Base-by-base conservation (phyloP, 495 filamentous ascomycete genomes). In the Platismatia glauca region DNA sequence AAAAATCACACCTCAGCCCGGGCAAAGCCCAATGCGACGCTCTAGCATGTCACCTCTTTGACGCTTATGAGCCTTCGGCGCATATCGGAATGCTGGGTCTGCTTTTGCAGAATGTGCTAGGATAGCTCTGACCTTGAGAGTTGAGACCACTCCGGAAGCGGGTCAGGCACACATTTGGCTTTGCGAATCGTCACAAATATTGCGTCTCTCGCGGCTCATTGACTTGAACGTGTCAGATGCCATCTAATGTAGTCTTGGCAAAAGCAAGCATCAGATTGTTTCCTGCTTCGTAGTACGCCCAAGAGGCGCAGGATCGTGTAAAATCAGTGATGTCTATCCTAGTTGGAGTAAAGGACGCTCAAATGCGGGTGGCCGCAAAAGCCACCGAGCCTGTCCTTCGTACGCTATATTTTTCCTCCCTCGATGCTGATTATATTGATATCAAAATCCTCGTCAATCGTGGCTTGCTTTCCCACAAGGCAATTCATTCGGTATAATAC, bases 361-460 rank as follows among this genome's bases (percentile, higher is more conserved):
- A 53, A 53, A 15, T 52, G 48, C 44, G 22, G 2, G 11, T 12
- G 22, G 44, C 7, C 43, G 43, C 48, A 29, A 18, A 11, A 11
- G 31, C 16, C 22, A 52, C 48, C 8, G 12, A 48, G 44, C 44
- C 48, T 52, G 12, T 15, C 27, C 1, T 18, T 2, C 3, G n/a
- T 6, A 39, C 15, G 7, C n/a, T 22, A 62, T 29, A 16, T 62
- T 13, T 11, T 15, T 20, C 37, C 57, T 29, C 64, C 61, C 22
- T 64, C 61, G 34, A 44, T 64, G 18, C 60, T 55, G n/a, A 63
- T 50, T 44, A 78, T 67, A 66, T 77, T 76, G 27, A 78, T 69
- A 68, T 78, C 76, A 62, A 77, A 78, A 52, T 73, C 71, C 64
- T 77, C 76, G 39, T 66, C 60, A 15, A 43, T 55, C 0, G 27